Evolutionary conservation across 805 yeast genomes (phyloP).

Genomic region (Metschnikowia henanensis): DNA sequence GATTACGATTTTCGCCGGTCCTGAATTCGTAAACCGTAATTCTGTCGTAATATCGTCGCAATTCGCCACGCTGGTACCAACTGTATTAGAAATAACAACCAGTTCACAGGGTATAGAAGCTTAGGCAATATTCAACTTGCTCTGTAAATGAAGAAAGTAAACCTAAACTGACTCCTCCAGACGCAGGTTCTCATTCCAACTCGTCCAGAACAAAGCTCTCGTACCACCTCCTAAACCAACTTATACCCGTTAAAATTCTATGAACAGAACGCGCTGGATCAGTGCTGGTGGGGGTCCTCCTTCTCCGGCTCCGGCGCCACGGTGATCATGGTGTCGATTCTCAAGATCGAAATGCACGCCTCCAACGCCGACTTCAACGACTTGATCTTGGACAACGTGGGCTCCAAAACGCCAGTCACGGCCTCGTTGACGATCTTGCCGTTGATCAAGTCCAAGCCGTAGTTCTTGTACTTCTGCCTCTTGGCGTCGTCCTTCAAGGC

Average conservation of each 20-base stretch:
- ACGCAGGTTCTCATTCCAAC: too few relatives aligned
- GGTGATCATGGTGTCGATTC: conserved; percentile 98
- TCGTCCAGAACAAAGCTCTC: too few relatives aligned
- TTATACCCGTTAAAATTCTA: conserved; percentile 5
- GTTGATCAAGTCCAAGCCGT: conserved; percentile 87
- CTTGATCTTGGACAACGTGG: conserved; percentile 89
- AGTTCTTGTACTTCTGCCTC: conserved; percentile 82
- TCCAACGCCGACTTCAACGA: conserved; percentile 94
- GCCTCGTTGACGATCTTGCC: conserved; percentile 92
- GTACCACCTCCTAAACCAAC: background rate
- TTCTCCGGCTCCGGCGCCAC: conserved; percentile 94
- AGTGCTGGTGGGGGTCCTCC: conserved; percentile 91
- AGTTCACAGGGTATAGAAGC: too few relatives aligned
- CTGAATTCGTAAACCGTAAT: too few relatives aligned
- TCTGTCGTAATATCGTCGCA: too few relatives aligned
- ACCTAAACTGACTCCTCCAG: too few relatives aligned
- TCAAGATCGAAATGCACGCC: conserved; percentile 95
- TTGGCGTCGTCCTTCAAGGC: conserved; percentile 83
- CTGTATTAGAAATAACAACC: too few relatives aligned
- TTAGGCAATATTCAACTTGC: too few relatives aligned
- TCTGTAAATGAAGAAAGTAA: too few relatives aligned
- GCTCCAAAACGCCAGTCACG: conserved; percentile 88
- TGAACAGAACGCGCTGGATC: conserved; percentile 10
- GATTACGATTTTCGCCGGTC: too few relatives aligned
- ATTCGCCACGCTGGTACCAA: too few relatives aligned